Percentiles rank a stretch among this genome's conserved stretches.
phyloP scores from a whole-genome alignment of 2,329 filamentous ascomycete species.

The Graphilbum fragrans region DNA sequence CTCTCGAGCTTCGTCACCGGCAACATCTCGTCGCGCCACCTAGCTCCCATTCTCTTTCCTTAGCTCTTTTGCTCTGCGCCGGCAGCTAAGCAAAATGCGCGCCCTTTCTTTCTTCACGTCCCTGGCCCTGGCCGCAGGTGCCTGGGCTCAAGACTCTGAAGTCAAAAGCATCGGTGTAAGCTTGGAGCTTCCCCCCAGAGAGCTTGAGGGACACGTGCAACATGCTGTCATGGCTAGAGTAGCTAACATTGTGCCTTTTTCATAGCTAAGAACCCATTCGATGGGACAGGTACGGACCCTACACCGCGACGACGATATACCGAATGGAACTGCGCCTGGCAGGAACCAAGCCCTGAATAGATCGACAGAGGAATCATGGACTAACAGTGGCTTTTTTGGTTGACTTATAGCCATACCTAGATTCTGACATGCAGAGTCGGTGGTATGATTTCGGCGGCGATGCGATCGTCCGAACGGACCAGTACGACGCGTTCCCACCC shows the following conservation, averaged over 20 bases:
- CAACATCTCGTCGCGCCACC: neutral
- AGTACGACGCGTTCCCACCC: conserved; percentile 40
- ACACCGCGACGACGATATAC: neutral
- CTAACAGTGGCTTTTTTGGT: neutral
- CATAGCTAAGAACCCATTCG: conserved; percentile 75
- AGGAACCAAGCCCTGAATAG: no score
- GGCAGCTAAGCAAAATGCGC: conserved; percentile 26
- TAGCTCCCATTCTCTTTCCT: neutral
- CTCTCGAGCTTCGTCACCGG: neutral
- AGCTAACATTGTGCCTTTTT: conserved; percentile 3
- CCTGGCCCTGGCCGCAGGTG: conserved; percentile 34
- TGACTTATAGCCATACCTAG: conserved; percentile 71
- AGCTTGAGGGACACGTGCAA: neutral
- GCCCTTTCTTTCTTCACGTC: conserved; percentile 30
- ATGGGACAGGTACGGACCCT: conserved; percentile 50
- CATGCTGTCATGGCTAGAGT: no score
- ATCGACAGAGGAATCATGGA: neutral
- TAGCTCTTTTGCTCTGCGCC: neutral
- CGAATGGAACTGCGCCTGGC: no score
- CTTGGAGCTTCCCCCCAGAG: neutral
- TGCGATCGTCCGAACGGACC: conserved; percentile 66
- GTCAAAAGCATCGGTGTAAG: conserved; percentile 32
- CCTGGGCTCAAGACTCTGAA: conserved; percentile 33
- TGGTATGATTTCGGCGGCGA: conserved; percentile 99
- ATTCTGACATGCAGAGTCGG: conserved; percentile 94